These are phyloP conservation scores for Wickerhamomyces chaumierensis DNA, from an alignment of 805 yeast genomes.

Conservation along the genomic window DNA sequence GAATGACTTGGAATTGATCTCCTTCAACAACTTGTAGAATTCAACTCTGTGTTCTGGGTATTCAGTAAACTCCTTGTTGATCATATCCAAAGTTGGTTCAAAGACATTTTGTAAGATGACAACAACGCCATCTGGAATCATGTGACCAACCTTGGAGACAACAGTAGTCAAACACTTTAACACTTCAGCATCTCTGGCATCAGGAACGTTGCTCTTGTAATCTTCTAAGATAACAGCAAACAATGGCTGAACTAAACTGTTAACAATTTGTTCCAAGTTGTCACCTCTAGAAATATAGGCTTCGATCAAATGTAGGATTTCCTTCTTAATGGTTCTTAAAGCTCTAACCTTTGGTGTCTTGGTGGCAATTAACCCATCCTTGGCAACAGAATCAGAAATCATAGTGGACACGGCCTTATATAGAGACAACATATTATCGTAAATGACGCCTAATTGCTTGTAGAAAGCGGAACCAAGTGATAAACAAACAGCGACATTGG, in stretches of 20 bases:
- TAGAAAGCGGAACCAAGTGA: slow-evolving; percentile 88
- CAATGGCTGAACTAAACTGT: slow-evolving; percentile 72
- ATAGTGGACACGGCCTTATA: slow-evolving; percentile 81
- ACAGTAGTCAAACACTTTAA: slow-evolving; percentile 88
- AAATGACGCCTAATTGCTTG: slow-evolving; percentile 78
- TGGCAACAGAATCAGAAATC: slow-evolving; percentile 71
- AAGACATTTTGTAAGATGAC: slow-evolving; percentile 81
- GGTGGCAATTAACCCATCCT: slow-evolving; percentile 80
- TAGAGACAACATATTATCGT: slow-evolving; percentile 79
- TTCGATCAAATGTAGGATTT: slow-evolving; percentile 79
- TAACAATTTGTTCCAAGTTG: slow-evolving; percentile 68
- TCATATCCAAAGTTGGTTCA: slow-evolving; percentile 91
- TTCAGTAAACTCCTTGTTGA: slow-evolving; percentile 88
- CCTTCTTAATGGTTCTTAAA: slow-evolving; percentile 92
- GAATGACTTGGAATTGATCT: slow-evolving; percentile 77
- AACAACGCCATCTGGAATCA: slow-evolving; percentile 85
- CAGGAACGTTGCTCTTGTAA: slow-evolving; percentile 80
- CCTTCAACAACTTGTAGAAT: slow-evolving; percentile 81
- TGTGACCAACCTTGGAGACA: slow-evolving; percentile 74
- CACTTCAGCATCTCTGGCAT: slow-evolving; percentile 97
- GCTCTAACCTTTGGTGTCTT: slow-evolving; percentile 93
- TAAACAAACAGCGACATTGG: slow-evolving; percentile 92
- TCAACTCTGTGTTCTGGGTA: slow-evolving; percentile 97
- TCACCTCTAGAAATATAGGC: slow-evolving; percentile 83
- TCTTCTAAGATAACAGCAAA: slow-evolving; percentile 81